phyloP scores from a whole-genome alignment of 2,329 filamentous ascomycete genomes.

The Allantophomopsis lycopodina region DNA sequence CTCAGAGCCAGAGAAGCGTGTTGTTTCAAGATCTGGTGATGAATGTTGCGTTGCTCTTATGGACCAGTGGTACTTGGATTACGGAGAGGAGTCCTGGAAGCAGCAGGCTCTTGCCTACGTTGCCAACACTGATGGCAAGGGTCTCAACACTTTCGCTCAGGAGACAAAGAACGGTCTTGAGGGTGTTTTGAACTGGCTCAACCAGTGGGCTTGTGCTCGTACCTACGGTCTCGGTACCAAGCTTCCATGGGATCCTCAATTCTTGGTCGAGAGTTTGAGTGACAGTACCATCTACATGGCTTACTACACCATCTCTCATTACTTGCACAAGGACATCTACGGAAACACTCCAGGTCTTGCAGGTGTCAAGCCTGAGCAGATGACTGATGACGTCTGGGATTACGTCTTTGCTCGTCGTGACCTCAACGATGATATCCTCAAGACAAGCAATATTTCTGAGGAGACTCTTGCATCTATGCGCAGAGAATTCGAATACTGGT shows the following conservation, averaged over 20 bases:
- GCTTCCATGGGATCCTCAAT: slow-evolving; percentile 83
- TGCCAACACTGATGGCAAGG: slow-evolving; percentile 47
- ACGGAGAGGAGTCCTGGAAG: slow-evolving; percentile 84
- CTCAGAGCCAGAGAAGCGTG: slow-evolving; percentile 81
- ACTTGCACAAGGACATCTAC: slow-evolving; percentile 74
- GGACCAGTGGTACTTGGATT: slow-evolving; percentile 97
- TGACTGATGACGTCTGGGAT: slow-evolving; percentile 94
- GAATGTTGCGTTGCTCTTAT: slow-evolving; percentile 87
- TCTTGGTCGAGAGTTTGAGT: slow-evolving; percentile 83
- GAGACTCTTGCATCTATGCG: slow-evolving; percentile 67
- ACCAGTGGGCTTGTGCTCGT: slow-evolving; percentile 88
- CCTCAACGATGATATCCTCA: slow-evolving; percentile 47
- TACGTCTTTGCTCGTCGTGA: slow-evolving; percentile 78
- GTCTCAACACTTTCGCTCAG: slow-evolving; percentile 65
- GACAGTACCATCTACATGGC: slow-evolving; percentile 91
- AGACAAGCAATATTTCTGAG: slow-evolving; percentile 57
- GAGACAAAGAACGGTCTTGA: slow-evolving; percentile 73
- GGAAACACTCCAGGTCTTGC: slow-evolving; percentile 56
- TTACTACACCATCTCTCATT: slow-evolving; percentile 55
- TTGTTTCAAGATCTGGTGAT: slow-evolving; percentile 79
- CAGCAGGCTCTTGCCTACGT: slow-evolving; percentile 61
- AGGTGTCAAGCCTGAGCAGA: slow-evolving; percentile 67
- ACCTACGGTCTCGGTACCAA: slow-evolving; percentile 88
- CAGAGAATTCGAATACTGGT: slow-evolving; percentile 93
- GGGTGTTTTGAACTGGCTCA: slow-evolving; percentile 80